Percentiles rank a stretch among this genome's conserved stretches.
These are phyloP conservation scores for Coniochaeta hoffmannii DNA, from an alignment of 2,329 filamentous ascomycete species.

Conservation along the genomic window DNA sequence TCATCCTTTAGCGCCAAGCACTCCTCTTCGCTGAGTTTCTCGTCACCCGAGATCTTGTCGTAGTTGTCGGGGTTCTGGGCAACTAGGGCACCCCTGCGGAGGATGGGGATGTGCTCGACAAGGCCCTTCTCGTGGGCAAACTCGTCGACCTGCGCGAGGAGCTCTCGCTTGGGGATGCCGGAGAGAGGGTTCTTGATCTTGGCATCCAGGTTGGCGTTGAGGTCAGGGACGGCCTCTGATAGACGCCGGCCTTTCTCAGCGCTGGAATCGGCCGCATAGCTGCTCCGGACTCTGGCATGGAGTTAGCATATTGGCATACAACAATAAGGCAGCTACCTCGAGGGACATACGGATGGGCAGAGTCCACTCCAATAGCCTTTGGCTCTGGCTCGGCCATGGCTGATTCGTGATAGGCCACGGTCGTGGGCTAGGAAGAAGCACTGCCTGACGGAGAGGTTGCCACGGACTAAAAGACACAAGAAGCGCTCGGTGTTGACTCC, in stretches of 20 bases:
- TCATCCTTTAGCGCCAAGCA: slow-evolving; percentile 53
- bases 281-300: background rate
- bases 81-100: slow-evolving; percentile 63
- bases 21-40: slow-evolving; percentile 51
- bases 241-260: slow-evolving; percentile 27
- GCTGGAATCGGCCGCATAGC: slow-evolving; percentile 15
- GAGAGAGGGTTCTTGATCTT: slow-evolving; percentile 41
- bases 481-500: background rate
- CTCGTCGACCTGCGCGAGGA: slow-evolving; percentile 44
- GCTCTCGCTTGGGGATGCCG: slow-evolving; percentile 40
- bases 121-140: slow-evolving; percentile 51
- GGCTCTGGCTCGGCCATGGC: background rate
- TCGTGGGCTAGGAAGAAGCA: background rate
- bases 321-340: background rate
- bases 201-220: slow-evolving; percentile 38
- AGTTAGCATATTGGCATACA: background rate
- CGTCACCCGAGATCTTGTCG: slow-evolving; percentile 49
- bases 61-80: slow-evolving; percentile 60
- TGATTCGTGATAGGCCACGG: background rate
- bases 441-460: background rate
- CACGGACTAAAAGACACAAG: background rate
- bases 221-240: slow-evolving; percentile 27
- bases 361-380: background rate
- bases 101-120: slow-evolving; percentile 45
- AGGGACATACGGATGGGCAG: background rate